These are phyloP conservation scores for Cutaneotrichosporon cavernicola DNA, from an alignment of 1,284 basidiomycete species.

Conservation along the genomic window DNA sequence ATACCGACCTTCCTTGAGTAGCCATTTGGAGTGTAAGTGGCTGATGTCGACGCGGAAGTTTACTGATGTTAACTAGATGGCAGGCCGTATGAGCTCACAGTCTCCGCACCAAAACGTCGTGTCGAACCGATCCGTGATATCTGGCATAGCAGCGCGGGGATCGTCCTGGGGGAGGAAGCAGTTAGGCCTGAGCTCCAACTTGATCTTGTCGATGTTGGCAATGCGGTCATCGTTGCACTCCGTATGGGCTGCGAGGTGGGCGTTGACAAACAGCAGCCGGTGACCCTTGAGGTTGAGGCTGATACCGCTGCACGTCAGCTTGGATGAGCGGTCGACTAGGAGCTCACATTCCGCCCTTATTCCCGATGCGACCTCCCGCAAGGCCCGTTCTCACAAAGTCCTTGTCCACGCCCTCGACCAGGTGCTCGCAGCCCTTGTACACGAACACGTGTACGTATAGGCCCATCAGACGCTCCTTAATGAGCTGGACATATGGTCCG, in stretches of 20 bases:
- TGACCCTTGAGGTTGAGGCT: constrained; percentile 57
- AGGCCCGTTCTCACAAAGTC: constrained; percentile 59
- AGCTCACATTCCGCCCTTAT: constrained; percentile 55
- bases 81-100: neutral
- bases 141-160: constrained; percentile 33
- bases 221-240: constrained; percentile 47
- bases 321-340: constrained; percentile 6
- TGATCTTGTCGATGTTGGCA: constrained; percentile 56
- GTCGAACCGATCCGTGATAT: constrained; percentile 59
- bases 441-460: constrained; percentile 57
- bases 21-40: constrained; percentile 58
- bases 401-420: constrained; percentile 55
- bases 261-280: constrained; percentile 59
- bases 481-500: constrained; percentile 57
- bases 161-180: constrained; percentile 55
- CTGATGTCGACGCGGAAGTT: constrained; percentile 59
- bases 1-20: constrained; percentile 56
- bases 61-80: constrained; percentile 25
- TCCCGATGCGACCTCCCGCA: constrained; percentile 58
- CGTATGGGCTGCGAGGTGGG: constrained; percentile 59
- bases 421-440: constrained; percentile 52
- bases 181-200: constrained; percentile 57
- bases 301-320: constrained; percentile 53
- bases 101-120: constrained; percentile 59
- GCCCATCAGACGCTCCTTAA: constrained; percentile 60